Evolutionary conservation across 1,284 basidiomycete species (phyloP), one percentile per base, ranked within the genome.

Genomic region (Melampsora abietis-canadensis): DNA sequence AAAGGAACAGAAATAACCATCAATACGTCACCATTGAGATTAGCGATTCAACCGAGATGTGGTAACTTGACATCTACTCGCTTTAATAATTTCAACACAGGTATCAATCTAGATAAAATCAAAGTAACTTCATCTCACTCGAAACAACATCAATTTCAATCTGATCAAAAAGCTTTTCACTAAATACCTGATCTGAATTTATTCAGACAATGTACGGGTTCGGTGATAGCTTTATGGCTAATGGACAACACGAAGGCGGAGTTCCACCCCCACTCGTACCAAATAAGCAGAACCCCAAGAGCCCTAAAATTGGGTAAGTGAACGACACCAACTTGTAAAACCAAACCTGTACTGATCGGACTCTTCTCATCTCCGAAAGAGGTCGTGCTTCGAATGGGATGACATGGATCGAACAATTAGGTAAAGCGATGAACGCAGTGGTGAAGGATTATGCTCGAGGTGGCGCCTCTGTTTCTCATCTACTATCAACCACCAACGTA

Each of bases 31-130:
- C 54, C 12, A 40, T 46, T 68, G 48, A 68, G 61, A 31, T 31
- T 68, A 44, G 67, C 67, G 10, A 27, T 60, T 46, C 31, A 68
- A 31, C 67, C 67, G 15, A 51, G 61, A 34, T 68, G 67, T 59
- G 67, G 51, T 17, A 59, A 2, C 24, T 60, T 68, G 31, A 21
- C 54, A 7, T 68, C 67, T 19, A 40, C 31, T 24, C 31, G 59
- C 17, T 68, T 60, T 27, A 31, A 31, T 46, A 68, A 68, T 57
- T 68, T 68, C 34, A 68, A 68, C 40, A 60, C 54, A 4, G 67
- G 67, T n/a, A 61, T 68, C 24, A 30, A 61, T 34, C 19, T 68
- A 15, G 40, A 34, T n/a, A 3, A 34, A 19, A 68, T 68, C 37
- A 60, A 68, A 44, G 67, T 68, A 68, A 31, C 0, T 31, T 21